phyloP scores from a whole-genome alignment of 352 stramenopile genomes.

The Pythium phragmiticola region DNA sequence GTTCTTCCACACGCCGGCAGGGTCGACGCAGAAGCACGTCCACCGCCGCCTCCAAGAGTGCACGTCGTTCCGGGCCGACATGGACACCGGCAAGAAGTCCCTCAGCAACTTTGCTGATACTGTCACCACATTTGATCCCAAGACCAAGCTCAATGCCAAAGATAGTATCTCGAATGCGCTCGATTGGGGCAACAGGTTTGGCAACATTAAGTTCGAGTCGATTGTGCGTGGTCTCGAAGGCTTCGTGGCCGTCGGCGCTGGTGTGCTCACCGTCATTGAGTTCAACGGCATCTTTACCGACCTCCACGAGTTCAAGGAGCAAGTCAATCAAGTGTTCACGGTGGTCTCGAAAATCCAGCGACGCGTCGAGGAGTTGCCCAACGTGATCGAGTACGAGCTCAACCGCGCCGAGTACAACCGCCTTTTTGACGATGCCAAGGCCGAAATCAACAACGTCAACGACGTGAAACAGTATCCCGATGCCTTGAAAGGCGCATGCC shows the following conservation, averaged over 20 bases:
- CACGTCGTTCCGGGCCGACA: background rate
- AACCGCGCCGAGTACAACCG: background rate
- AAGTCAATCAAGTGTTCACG: background rate
- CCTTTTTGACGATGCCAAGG: background rate
- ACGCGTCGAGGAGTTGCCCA: conserved; percentile 1
- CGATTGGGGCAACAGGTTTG: background rate
- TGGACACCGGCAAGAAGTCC: background rate
- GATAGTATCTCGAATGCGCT: background rate
- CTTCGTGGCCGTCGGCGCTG: background rate
- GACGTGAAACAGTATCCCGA: background rate
- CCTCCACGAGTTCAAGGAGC: background rate
- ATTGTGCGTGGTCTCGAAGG: background rate
- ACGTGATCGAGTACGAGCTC: conserved; percentile 3
- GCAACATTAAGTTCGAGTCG: background rate
- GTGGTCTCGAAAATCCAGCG: background rate
- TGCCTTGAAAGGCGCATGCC: background rate
- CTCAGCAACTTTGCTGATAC: background rate
- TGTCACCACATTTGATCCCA: background rate
- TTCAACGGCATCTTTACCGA: background rate
- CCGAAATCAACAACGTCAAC: background rate
- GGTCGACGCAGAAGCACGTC: background rate
- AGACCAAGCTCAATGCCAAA: background rate
- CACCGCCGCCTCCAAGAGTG: background rate
- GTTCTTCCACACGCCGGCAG: background rate
- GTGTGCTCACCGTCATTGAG: background rate